Conservation (phyloP, 2,329 filamentous ascomycete genomes). For the Ceratocystis smalleyi region DNA sequence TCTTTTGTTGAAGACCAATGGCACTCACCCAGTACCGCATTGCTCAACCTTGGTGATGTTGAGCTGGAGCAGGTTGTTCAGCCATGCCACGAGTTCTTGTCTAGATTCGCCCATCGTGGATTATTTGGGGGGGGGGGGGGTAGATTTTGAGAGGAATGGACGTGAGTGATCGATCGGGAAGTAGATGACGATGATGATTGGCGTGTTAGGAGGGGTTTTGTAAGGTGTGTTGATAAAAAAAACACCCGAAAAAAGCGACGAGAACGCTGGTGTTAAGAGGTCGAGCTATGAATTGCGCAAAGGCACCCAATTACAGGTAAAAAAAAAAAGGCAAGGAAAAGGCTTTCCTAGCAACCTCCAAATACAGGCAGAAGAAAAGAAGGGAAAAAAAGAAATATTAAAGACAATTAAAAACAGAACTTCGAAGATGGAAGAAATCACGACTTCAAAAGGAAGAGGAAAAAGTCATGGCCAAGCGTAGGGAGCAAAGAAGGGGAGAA, state of each 20-base stretch:
- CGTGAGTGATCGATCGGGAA: not conserved
- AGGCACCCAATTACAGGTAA: not conserved
- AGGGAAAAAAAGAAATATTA: conserved; percentile 15
- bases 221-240: conserved; percentile 1
- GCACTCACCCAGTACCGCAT: conserved; percentile 81
- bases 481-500: not conserved
- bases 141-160: conserved; percentile 9
- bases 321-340: not conserved
- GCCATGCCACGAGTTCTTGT: conserved; percentile 91
- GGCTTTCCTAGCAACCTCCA: not conserved
- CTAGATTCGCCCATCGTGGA: conserved; percentile 51
- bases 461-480: conserved; percentile 7
- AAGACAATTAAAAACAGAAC: conserved; percentile 11
- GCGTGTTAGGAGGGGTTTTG: conserved; percentile 15
- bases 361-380: not conserved
- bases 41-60: conserved; percentile 99
- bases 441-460: not conserved
- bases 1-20: not conserved
- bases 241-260: conserved; percentile 7
- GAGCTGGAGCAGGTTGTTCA: conserved; percentile 93
- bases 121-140: conserved; percentile 4
- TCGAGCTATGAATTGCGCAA: conserved; percentile 9
- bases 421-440: not conserved
- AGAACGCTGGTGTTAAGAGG: conserved; percentile 4
- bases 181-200: conserved; percentile 1